phyloP scores from a whole-genome alignment of 371 early-diverging fungal species.

The Mucor racemosus region DNA sequence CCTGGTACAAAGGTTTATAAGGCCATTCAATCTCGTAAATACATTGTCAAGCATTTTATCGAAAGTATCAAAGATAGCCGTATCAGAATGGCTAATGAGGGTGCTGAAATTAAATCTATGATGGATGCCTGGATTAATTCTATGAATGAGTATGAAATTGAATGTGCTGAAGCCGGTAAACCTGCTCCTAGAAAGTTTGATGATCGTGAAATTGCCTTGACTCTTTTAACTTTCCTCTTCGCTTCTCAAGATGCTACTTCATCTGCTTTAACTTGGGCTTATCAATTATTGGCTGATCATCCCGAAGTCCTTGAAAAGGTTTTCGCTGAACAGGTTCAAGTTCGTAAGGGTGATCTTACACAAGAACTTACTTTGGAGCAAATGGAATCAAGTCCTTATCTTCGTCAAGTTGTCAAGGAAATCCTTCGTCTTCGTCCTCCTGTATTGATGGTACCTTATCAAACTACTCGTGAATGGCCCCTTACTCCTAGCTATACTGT shows the following conservation, averaged over 20 bases:
- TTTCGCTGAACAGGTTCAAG: constrained; percentile 43
- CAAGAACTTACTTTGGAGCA: constrained; percentile 43
- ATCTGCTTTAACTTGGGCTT: constrained; percentile 58
- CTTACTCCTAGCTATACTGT: constrained; percentile 48
- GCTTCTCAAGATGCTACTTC: constrained; percentile 61
- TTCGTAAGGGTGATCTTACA: constrained; percentile 39
- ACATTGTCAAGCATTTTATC: constrained; percentile 55
- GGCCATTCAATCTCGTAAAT: constrained; percentile 58
- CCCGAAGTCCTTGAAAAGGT: constrained; percentile 52
- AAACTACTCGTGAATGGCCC: constrained; percentile 52
- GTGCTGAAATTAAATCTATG: constrained; percentile 45
- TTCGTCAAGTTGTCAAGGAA: constrained; percentile 58
- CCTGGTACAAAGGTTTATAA: constrained; percentile 62
- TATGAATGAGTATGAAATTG: constrained; percentile 44
- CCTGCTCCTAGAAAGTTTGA: constrained; percentile 51
- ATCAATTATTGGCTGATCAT: constrained; percentile 56
- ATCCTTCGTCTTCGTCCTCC: constrained; percentile 56
- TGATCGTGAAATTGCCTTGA: constrained; percentile 54
- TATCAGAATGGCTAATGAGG: constrained; percentile 41
- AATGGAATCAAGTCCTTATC: constrained; percentile 47
- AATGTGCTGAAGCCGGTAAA: constrained; percentile 38
- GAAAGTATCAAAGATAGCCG: constrained; percentile 48
- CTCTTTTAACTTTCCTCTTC: constrained; percentile 56
- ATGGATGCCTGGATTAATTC: constrained; percentile 57
- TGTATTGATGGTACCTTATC: constrained; percentile 60